These are phyloP conservation scores for Polygonum aviculare DNA, from an alignment of 148 eudicot species.

Conservation along the genomic window DNA sequence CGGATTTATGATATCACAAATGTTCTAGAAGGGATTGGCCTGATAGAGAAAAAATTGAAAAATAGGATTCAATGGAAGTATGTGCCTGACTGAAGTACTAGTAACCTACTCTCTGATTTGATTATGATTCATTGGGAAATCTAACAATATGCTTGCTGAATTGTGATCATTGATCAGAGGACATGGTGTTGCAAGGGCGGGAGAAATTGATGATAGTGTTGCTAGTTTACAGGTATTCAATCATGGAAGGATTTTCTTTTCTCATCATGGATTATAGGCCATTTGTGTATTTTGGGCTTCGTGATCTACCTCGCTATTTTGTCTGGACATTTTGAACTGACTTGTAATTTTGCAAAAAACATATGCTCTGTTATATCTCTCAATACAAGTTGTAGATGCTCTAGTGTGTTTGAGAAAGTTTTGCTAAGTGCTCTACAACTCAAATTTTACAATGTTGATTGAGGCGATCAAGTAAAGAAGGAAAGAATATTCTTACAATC, in stretches of 20 bases:
- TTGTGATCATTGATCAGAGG: constrained; percentile 55
- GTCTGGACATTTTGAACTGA: neutral
- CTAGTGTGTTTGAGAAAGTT: neutral
- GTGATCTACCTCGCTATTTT: neutral
- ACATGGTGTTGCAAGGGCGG: constrained; percentile 71
- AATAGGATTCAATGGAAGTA: constrained; percentile 99
- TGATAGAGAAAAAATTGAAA: constrained; percentile 91
- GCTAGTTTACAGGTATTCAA: constrained; percentile 62
- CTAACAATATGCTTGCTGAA: neutral
- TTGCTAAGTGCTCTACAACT: neutral
- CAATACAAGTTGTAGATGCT: neutral
- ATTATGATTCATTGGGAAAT: neutral
- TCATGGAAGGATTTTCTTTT: neutral
- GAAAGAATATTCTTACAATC: neutral
- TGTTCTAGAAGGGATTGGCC: constrained; percentile 96
- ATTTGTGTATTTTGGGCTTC: neutral
- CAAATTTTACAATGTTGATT: neutral
- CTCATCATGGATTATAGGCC: neutral
- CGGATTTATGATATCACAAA: constrained; percentile 97
- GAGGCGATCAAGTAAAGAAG: neutral
- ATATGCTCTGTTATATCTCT: neutral
- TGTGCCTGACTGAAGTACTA: constrained; percentile 15
- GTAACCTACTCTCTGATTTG: constrained; percentile 7
- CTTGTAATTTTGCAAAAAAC: neutral
- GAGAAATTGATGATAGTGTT: constrained; percentile 64